These are phyloP conservation scores for Eucalyptus pauciflora DNA, from an alignment of 345 rosid species.

Conservation along the genomic window DNA sequence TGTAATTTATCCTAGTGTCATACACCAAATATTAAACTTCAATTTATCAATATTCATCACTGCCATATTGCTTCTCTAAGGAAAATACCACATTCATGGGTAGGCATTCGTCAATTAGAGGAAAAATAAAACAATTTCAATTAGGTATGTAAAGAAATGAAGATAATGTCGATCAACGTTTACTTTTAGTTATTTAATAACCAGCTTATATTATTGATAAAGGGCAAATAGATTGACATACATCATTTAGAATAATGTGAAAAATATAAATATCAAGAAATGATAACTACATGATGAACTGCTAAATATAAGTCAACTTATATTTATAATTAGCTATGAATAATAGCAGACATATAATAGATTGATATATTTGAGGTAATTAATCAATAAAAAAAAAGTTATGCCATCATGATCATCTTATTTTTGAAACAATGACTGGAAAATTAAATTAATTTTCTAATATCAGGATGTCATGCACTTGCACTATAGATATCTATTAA, in stretches of 20 bases:
- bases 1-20: neutral
- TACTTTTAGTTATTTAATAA: neutral
- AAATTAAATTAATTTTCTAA: neutral
- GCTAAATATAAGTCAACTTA: neutral
- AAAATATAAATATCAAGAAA: no score
- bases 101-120: neutral
- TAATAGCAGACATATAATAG: fast-evolving
- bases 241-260: no score
- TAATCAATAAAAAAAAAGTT: neutral
- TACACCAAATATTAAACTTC: neutral
- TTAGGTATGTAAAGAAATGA: neutral
- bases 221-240: neutral
- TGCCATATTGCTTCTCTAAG: neutral
- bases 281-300: neutral
- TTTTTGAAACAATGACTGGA: neutral
- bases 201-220: no score
- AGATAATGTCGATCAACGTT: neutral
- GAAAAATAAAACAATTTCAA: neutral
- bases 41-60: neutral
- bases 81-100: neutral
- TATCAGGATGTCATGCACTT: neutral
- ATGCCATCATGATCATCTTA: neutral
- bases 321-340: neutral
- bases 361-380: neutral
- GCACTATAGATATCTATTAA: neutral